Percentiles rank a stretch among this genome's conserved stretches.
Evolutionary conservation across 1,139 yeast species (phyloP).

Genomic region (Geotrichum candidum): DNA sequence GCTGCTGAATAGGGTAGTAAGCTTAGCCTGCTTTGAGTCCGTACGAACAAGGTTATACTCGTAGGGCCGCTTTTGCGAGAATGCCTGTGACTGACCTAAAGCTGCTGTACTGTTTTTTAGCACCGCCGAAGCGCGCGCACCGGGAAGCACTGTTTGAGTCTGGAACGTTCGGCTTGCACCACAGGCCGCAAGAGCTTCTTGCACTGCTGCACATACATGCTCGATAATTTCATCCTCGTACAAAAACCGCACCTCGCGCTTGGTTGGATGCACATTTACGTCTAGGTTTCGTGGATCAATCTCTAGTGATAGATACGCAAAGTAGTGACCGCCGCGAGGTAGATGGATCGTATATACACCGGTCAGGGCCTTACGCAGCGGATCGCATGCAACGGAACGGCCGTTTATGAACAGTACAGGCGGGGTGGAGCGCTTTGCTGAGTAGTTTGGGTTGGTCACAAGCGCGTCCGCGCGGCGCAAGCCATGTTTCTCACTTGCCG

Average conservation of each 20-base stretch:
- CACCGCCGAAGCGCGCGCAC: neutral
- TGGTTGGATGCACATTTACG: conserved; percentile 94
- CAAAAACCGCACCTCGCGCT: conserved; percentile 81
- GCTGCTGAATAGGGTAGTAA: conserved; percentile 41
- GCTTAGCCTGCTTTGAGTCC: conserved; percentile 60
- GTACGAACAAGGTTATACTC: conserved; percentile 47
- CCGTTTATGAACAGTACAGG: conserved; percentile 82
- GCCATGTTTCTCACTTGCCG: conserved; percentile 39
- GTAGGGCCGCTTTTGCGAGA: conserved; percentile 25
- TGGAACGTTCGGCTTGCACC: conserved; percentile 68
- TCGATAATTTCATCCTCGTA: conserved; percentile 83
- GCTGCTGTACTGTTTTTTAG: neutral
- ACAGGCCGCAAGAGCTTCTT: conserved; percentile 47
- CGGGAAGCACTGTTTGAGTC: conserved; percentile 49
- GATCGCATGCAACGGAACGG: conserved; percentile 77
- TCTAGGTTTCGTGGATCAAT: conserved; percentile 70
- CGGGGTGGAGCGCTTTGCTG: conserved; percentile 56
- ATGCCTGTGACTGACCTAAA: neutral
- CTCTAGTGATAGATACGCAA: conserved; percentile 63
- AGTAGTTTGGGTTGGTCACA: conserved; percentile 66
- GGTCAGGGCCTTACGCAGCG: conserved; percentile 61
- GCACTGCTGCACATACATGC: conserved; percentile 46
- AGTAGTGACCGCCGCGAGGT: conserved; percentile 77
- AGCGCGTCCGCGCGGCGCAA: conserved; percentile 50
- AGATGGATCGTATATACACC: conserved; percentile 60